Percentiles rank a stretch among this genome's conserved stretches.
These are phyloP conservation scores for Zymoseptoria ardabiliae DNA, from an alignment of 2,329 filamentous ascomycete species.

Conservation along the genomic window DNA sequence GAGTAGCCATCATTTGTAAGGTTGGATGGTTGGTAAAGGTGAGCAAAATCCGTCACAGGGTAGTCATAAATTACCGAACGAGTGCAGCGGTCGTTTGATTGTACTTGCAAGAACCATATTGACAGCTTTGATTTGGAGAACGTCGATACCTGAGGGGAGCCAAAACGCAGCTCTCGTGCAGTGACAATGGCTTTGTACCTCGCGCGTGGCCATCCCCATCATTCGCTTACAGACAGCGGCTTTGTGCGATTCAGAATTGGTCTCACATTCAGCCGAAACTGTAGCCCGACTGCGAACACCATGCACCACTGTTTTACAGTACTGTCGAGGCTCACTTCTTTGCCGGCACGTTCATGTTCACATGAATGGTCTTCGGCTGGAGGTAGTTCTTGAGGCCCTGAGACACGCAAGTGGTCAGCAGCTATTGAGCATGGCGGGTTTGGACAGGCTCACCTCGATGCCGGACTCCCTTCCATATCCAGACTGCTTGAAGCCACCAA, in stretches of 20 bases:
- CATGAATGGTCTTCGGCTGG: conserved; percentile 32
- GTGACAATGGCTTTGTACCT: neutral
- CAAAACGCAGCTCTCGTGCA: neutral
- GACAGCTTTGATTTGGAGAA: too few relatives aligned
- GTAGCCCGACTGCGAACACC: neutral
- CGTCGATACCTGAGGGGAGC: too few relatives aligned
- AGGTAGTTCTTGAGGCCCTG: conserved; percentile 21
- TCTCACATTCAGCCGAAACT: neutral
- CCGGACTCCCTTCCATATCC: conserved; percentile 8
- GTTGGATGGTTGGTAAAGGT: too few relatives aligned
- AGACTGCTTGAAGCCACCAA: conserved; percentile 8
- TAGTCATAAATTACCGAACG: too few relatives aligned
- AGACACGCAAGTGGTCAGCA: neutral
- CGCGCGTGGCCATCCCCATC: neutral
- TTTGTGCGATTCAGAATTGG: neutral
- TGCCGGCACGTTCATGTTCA: conserved; percentile 20
- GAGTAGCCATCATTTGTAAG: too few relatives aligned
- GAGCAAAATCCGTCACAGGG: too few relatives aligned
- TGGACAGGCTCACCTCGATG: neutral
- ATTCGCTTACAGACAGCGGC: neutral
- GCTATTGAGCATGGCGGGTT: neutral
- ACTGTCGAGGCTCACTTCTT: neutral
- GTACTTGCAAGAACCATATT: too few relatives aligned
- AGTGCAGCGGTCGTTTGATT: too few relatives aligned
- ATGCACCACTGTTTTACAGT: neutral